Percentiles rank a stretch among this genome's conserved stretches.
Evolutionary conservation across 768 basidiomycete species (phyloP).

Genomic region (Pholiota microspora): DNA sequence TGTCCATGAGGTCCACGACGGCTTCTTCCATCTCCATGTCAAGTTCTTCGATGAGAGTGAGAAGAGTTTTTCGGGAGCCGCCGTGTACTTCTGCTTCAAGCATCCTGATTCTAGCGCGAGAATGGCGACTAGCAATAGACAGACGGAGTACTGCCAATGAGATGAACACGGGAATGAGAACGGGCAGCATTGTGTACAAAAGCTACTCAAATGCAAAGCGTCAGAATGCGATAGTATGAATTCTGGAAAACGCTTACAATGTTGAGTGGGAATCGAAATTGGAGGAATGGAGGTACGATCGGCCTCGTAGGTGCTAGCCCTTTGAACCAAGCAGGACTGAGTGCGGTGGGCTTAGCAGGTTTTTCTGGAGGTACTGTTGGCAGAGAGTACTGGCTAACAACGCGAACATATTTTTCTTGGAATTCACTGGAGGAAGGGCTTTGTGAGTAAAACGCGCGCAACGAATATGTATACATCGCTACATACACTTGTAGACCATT

Average conservation of each 20-base stretch:
- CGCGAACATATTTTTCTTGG: slow-evolving; percentile 51
- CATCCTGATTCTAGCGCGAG: slow-evolving; percentile 60
- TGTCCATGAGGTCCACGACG: slow-evolving; percentile 41
- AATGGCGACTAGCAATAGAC: slow-evolving; percentile 53
- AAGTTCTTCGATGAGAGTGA: slow-evolving; percentile 33
- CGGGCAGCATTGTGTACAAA: slow-evolving; percentile 54
- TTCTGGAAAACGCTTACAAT: slow-evolving; percentile 43
- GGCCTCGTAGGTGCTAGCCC: slow-evolving; percentile 36
- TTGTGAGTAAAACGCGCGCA: background rate
- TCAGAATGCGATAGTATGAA: background rate
- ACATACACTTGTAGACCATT: slow-evolving; percentile 38
- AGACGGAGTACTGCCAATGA: slow-evolving; percentile 56
- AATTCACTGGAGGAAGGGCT: slow-evolving; percentile 39
- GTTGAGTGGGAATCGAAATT: slow-evolving; percentile 67
- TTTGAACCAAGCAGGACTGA: slow-evolving; percentile 47
- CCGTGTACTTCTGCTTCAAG: slow-evolving; percentile 57
- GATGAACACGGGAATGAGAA: slow-evolving; percentile 62
- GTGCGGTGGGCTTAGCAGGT: slow-evolving; percentile 33
- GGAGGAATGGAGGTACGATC: slow-evolving; percentile 57
- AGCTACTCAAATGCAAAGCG: slow-evolving; percentile 32
- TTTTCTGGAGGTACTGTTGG: slow-evolving; percentile 42
- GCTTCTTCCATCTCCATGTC: slow-evolving; percentile 8
- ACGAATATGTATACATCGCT: background rate
- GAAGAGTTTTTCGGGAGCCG: slow-evolving; percentile 42
- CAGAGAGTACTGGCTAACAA: slow-evolving; percentile 53